Percentiles rank a stretch among this genome's conserved stretches.
Conservation (phyloP, 768 basidiomycete genomes). For the Pulveroboletus sp. region DNA sequence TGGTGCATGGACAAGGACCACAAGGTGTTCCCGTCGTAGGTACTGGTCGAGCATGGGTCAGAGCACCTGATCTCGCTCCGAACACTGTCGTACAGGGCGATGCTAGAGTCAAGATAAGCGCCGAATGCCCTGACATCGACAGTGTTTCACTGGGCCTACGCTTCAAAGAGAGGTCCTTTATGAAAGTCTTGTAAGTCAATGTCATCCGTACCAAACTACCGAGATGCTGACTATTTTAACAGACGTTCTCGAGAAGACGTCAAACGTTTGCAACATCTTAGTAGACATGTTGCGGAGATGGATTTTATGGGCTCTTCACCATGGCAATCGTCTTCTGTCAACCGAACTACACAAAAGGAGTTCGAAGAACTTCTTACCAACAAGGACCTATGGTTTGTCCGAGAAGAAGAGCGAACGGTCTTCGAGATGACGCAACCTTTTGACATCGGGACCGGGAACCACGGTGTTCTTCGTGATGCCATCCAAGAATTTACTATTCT, state of each 20-base stretch:
- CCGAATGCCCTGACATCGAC: slow-evolving; percentile 9
- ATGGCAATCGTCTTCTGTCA: not conserved
- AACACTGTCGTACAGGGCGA: slow-evolving; percentile 9
- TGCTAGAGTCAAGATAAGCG: slow-evolving; percentile 15
- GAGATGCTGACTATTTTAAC: not conserved
- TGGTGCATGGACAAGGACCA: no score
- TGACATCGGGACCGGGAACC: not conserved
- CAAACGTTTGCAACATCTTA: not conserved
- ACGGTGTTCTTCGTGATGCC: not conserved
- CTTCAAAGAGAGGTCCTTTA: slow-evolving; percentile 21
- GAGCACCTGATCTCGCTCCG: slow-evolving; percentile 18
- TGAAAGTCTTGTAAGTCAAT: slow-evolving; percentile 9
- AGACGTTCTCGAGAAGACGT: slow-evolving; percentile 5
- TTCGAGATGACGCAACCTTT: slow-evolving; percentile 14
- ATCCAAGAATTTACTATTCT: slow-evolving; percentile 14
- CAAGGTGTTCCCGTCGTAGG: not conserved
- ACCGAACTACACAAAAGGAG: not conserved
- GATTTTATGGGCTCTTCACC: not conserved
- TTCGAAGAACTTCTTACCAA: slow-evolving; percentile 1
- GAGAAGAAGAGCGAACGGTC: slow-evolving; percentile 16
- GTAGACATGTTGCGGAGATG: no score
- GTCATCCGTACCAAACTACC: not conserved
- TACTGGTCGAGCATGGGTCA: slow-evolving; percentile 14
- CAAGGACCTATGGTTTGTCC: slow-evolving; percentile 14
- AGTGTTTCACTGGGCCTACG: slow-evolving; percentile 8